Evolutionary conservation across 1,139 yeast species (phyloP), one percentile per base, ranked within the genome.

Genomic region (Suhomyces bribrorum): DNA sequence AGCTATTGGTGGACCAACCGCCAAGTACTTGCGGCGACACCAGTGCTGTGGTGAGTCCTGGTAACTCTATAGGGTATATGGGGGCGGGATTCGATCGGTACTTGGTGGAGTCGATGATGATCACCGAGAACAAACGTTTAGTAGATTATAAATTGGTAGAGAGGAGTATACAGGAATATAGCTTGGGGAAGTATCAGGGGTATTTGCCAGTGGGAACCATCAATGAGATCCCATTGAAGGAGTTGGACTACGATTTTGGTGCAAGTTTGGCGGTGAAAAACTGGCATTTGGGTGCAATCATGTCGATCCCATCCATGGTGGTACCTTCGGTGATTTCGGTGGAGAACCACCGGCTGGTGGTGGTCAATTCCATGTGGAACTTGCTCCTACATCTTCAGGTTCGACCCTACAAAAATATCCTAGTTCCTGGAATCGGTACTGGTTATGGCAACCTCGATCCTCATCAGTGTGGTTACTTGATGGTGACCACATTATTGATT

Each of bases 341-440:
- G 12, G 22, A 13, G 17, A 28, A 34, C 11, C 31, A 34, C 9
- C 25, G 14, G 20, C 31, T 23, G 14, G 32, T 31, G 6, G 39
- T 49, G 24, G 50, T 54, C 24, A 52, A 59, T 34, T 42, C 50
- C 20, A 34, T 55, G 24, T 61, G 65, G 65, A 58, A 54, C 37
- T 35, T 53, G 14, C 38, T 59, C 22, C 31, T 33, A 28, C 39
- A 40, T 7, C 35, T 34, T 3, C 26, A 37, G 16, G 28, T 30
- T 7, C 25, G 16, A 5, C 5, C 11, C 3, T 35, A 44, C 20
- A 37, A 34, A 5, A 50, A 49, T 20, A 29, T 57, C 26, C 42
- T 61, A n/a, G 38, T 61, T n/a, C 66, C 66, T 1, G 65, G 62
- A 1, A 44, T 61, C 6, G 66, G 64, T 2, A 54, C 63, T 5